These are phyloP conservation scores for Clavariopsis aquatica DNA, from an alignment of 495 filamentous ascomycete genomes.

Conservation along the genomic window DNA sequence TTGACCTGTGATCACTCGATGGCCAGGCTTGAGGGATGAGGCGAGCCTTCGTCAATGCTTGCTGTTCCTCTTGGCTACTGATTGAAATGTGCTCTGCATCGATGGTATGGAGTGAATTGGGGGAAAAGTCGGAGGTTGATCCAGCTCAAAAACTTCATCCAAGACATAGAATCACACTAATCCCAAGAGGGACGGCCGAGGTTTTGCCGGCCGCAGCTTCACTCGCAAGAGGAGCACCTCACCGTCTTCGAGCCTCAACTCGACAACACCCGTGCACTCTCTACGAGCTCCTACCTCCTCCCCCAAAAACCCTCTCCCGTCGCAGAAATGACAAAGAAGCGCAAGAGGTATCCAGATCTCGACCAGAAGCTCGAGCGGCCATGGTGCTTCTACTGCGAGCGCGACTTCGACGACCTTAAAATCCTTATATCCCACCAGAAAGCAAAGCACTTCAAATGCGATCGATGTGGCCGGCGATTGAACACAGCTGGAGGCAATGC, in stretches of 20 bases:
- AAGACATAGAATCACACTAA: not conserved
- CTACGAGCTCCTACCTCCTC: not conserved
- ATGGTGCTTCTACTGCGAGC: slow-evolving; percentile 99
- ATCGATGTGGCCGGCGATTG: slow-evolving; percentile 78
- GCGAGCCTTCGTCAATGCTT: too few relatives aligned
- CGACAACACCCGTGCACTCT: not conserved
- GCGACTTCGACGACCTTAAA: slow-evolving; percentile 96
- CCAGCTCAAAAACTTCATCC: not conserved
- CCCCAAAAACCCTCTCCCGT: not conserved
- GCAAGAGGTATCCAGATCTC: slow-evolving; percentile 77
- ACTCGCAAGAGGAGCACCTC: not conserved
- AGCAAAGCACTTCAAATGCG: slow-evolving; percentile 98
- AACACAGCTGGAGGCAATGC: slow-evolving; percentile 90
- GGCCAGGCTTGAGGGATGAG: too few relatives aligned
- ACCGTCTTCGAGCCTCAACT: not conserved
- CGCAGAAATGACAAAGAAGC: slow-evolving; percentile 79
- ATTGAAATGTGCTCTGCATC: too few relatives aligned
- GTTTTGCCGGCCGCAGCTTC: not conserved
- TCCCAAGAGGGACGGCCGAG: not conserved
- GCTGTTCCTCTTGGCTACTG: too few relatives aligned
- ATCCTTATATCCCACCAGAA: slow-evolving; percentile 96
- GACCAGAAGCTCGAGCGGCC: slow-evolving; percentile 84
- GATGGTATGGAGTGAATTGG: too few relatives aligned
- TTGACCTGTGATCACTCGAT: too few relatives aligned
- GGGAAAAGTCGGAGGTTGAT: not conserved